Percentiles rank a stretch among this genome's conserved stretches.
These are phyloP conservation scores for Mycosphaerella arachidis DNA, from an alignment of 2,329 filamentous ascomycete species.

Conservation along the genomic window DNA sequence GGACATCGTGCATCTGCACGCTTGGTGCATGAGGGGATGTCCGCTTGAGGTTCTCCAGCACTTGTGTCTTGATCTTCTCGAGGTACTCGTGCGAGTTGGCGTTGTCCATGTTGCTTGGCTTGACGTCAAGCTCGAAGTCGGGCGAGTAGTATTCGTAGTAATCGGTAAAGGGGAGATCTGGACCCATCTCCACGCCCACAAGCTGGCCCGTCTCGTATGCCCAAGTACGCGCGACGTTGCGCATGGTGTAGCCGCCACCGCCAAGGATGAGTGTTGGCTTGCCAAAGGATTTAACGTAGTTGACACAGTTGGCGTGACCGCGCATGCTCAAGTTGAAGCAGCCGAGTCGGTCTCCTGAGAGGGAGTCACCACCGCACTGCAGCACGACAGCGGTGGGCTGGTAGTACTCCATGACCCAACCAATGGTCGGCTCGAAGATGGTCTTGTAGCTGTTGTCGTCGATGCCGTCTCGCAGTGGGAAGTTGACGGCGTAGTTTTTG, in stretches of 20 bases:
- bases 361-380: conserved; percentile 64
- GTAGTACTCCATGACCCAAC: conserved; percentile 66
- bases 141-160: conserved; percentile 81
- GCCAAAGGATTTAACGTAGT: conserved; percentile 64
- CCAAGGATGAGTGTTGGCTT: conserved; percentile 62
- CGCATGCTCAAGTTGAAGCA: conserved; percentile 69
- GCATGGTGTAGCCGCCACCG: conserved; percentile 66
- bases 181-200: conserved; percentile 74
- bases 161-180: conserved; percentile 89
- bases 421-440: conserved; percentile 65
- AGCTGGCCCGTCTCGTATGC: conserved; percentile 69
- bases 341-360: conserved; percentile 63
- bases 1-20: conserved; percentile 61
- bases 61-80: conserved; percentile 62
- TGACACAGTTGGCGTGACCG: conserved; percentile 66
- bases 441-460: conserved; percentile 63
- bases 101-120: conserved; percentile 69
- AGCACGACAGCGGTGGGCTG: conserved; percentile 63
- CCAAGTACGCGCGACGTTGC: conserved; percentile 61
- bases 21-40: conserved; percentile 59
- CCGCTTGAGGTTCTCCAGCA: conserved; percentile 62
- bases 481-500: conserved; percentile 66
- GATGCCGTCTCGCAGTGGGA: conserved; percentile 65
- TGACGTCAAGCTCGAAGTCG: conserved; percentile 65
- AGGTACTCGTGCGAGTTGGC: conserved; percentile 65